phyloP scores from a whole-genome alignment of 2,329 filamentous ascomycete species.

The Pestalotiopsis sp. region DNA sequence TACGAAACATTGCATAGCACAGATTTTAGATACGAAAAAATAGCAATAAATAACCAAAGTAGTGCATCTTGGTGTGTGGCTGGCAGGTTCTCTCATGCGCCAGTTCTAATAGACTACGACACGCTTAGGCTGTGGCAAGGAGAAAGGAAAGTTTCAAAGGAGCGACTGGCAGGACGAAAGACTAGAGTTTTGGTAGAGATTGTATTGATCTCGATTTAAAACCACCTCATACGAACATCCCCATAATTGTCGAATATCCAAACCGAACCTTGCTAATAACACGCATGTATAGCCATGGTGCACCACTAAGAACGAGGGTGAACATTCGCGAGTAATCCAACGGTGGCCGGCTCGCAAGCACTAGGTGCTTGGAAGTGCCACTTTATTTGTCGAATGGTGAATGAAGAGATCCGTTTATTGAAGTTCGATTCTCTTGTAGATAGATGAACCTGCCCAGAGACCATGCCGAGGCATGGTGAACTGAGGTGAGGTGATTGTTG shows the following conservation, averaged over 20 bases:
- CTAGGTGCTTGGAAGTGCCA: not conserved
- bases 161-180: not conserved
- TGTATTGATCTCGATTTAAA: not conserved
- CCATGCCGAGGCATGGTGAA: not conserved
- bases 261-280: not conserved
- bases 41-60: too few relatives aligned
- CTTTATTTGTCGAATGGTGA: not conserved
- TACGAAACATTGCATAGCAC: too few relatives aligned
- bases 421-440: not conserved
- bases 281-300: not conserved
- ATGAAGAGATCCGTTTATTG: not conserved
- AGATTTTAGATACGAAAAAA: too few relatives aligned
- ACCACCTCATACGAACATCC: not conserved
- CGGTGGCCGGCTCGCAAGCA: not conserved
- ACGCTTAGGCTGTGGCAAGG: not conserved
- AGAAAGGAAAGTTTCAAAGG: not conserved
- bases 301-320: not conserved
- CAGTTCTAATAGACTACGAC: not conserved
- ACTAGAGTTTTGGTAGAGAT: not conserved
- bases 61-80: too few relatives aligned
- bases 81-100: too few relatives aligned
- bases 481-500: not conserved
- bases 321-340: not conserved
- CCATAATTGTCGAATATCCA: not conserved
- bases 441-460: not conserved